These are phyloP conservation scores for Cynara cardunculus DNA, from an alignment of 129 eudicot species.

Conservation along the genomic window DNA sequence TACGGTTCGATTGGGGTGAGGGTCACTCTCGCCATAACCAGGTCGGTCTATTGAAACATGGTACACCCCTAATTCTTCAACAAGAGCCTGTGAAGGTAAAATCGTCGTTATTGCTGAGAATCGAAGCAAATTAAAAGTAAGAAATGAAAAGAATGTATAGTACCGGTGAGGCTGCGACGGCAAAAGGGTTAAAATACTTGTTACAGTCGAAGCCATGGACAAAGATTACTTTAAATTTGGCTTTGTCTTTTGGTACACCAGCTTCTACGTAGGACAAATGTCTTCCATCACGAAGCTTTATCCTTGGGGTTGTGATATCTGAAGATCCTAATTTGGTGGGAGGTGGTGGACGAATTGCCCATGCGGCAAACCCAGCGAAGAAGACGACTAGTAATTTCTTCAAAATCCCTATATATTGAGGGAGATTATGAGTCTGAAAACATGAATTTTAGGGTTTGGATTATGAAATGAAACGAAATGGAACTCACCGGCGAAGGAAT, in stretches of 20 bases:
- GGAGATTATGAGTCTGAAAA: not conserved
- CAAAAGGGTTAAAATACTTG: slow-evolving; percentile 47
- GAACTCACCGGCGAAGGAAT: slow-evolving; percentile 30
- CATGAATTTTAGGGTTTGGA: not conserved
- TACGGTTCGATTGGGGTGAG: slow-evolving; percentile 52
- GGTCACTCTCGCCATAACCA: slow-evolving; percentile 93
- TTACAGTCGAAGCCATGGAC: slow-evolving; percentile 65
- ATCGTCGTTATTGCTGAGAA: not conserved
- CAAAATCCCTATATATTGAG: slow-evolving; percentile 35
- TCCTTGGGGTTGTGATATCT: slow-evolving; percentile 59
- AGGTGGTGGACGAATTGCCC: slow-evolving; percentile 64
- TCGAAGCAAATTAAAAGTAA: not conserved
- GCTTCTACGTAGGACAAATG: slow-evolving; percentile 56
- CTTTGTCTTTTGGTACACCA: slow-evolving; percentile 62
- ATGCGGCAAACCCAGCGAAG: slow-evolving; percentile 50
- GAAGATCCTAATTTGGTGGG: slow-evolving; percentile 56
- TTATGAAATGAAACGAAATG: not conserved
- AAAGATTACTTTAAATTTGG: slow-evolving; percentile 55
- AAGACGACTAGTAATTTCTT: slow-evolving; percentile 38
- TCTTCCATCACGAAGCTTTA: slow-evolving; percentile 77
- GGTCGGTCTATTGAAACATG: slow-evolving; percentile 66
- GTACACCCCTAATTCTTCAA: slow-evolving; percentile 59
- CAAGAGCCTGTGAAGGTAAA: slow-evolving; percentile 33
- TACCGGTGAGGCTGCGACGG: slow-evolving; percentile 49
- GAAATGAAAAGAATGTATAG: not conserved